These are phyloP conservation scores for Meira nashicola DNA, from an alignment of 1,284 basidiomycete species.

Conservation along the genomic window DNA sequence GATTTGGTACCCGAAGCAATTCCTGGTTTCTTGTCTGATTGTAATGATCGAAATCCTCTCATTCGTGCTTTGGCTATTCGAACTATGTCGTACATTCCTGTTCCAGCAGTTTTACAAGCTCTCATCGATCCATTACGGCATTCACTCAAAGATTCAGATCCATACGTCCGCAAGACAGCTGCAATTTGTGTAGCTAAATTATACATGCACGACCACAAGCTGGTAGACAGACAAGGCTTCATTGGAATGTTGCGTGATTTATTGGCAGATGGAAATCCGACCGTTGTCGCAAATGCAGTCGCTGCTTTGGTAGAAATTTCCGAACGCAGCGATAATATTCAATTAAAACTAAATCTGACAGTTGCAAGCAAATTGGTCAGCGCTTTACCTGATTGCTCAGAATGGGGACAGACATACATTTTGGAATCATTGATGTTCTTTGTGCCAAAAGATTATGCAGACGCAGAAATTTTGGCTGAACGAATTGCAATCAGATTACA, in stretches of 20 bases:
- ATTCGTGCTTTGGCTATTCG: constrained; percentile 87
- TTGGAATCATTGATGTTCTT: constrained; percentile 88
- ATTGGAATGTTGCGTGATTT: constrained; percentile 79
- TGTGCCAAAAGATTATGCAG: constrained; percentile 77
- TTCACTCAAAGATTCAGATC: constrained; percentile 80
- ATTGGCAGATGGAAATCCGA: constrained; percentile 86
- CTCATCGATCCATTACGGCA: constrained; percentile 79
- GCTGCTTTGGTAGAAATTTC: constrained; percentile 87
- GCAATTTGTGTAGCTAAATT: constrained; percentile 87
- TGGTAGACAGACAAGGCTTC: constrained; percentile 78
- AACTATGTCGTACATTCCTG: constrained; percentile 87
- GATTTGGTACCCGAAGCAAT: constrained; percentile 83
- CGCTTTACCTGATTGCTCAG: constrained; percentile 82
- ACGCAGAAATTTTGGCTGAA: constrained; percentile 90
- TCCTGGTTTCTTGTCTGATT: constrained; percentile 84
- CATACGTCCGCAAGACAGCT: constrained; percentile 93
- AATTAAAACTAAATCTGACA: constrained; percentile 72
- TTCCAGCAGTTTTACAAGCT: constrained; percentile 62
- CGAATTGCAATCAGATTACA: constrained; percentile 84
- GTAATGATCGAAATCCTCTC: constrained; percentile 82
- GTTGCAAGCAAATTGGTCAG: constrained; percentile 77
- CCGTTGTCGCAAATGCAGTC: constrained; percentile 89
- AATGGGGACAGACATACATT: constrained; percentile 99
- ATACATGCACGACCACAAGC: constrained; percentile 74
- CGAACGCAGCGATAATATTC: constrained; percentile 79